Evolutionary conservation across 768 basidiomycete genomes (phyloP).

Genomic region (Gloeostereum incarnatum): DNA sequence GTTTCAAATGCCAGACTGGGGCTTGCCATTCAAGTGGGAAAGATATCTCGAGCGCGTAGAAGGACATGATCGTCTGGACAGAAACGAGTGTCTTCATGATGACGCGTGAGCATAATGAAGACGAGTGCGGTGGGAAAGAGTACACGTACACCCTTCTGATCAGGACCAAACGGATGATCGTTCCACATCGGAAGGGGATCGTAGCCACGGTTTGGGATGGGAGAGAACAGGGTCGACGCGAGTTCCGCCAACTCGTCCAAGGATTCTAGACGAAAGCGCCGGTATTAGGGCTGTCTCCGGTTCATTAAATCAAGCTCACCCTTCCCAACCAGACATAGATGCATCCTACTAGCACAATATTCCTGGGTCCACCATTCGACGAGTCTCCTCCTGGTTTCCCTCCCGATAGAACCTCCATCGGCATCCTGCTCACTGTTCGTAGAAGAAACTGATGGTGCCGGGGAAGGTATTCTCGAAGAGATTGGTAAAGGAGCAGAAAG

Average conservation of each 20-base stretch:
- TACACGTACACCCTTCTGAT: constrained; percentile 59
- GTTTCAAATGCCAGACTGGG: constrained; percentile 70
- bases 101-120: constrained; percentile 14
- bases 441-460: constrained; percentile 48
- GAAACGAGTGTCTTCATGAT: constrained; percentile 82
- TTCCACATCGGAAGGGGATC: constrained; percentile 52
- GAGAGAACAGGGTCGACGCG: constrained; percentile 60
- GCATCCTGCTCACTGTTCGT: constrained; percentile 50
- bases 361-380: constrained; percentile 81
- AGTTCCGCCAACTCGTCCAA: constrained; percentile 62
- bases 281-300: background rate
- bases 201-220: constrained; percentile 53
- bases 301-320: constrained; percentile 27
- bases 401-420: constrained; percentile 70
- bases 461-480: constrained; percentile 50
- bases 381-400: constrained; percentile 68
- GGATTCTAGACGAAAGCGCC: constrained; percentile 39
- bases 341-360: constrained; percentile 80
- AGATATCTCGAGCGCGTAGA: constrained; percentile 75
- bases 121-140: constrained; percentile 7
- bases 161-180: constrained; percentile 69
- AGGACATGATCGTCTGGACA: constrained; percentile 83
- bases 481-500: constrained; percentile 29
- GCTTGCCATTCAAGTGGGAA: constrained; percentile 73
- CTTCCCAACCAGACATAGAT: constrained; percentile 70